These are phyloP conservation scores for Diaporthe sp. DNA, from an alignment of 2,329 filamentous ascomycete species.

Conservation along the genomic window DNA sequence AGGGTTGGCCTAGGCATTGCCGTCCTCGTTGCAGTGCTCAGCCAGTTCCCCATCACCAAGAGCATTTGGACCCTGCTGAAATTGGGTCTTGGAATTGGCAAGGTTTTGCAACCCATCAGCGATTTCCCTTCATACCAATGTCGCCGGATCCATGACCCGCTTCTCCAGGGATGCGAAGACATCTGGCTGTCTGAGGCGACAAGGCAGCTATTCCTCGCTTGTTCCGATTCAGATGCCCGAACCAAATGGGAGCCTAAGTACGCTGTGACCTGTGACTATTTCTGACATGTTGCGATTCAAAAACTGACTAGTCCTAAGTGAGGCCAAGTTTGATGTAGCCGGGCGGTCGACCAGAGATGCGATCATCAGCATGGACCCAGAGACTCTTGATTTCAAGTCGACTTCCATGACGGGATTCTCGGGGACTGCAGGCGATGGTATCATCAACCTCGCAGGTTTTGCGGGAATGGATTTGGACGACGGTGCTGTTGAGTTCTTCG, in stretches of 20 bases:
- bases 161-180: slow-evolving; percentile 48
- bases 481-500: slow-evolving; percentile 42
- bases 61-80: slow-evolving; percentile 36
- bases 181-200: slow-evolving; percentile 49
- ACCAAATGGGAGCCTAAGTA: slow-evolving; percentile 47
- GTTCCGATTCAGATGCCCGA: slow-evolving; percentile 43
- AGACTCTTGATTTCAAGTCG: slow-evolving; percentile 44
- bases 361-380: slow-evolving; percentile 49
- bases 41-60: background rate
- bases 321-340: slow-evolving; percentile 43
- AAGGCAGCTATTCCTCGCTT: slow-evolving; percentile 49
- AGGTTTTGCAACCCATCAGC: slow-evolving; percentile 44
- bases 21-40: slow-evolving; percentile 8
- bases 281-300: background rate
- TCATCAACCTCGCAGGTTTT: slow-evolving; percentile 49
- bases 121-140: slow-evolving; percentile 48
- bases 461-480: slow-evolving; percentile 44
- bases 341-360: slow-evolving; percentile 48
- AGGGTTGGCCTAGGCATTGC: slow-evolving; percentile 2
- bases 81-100: slow-evolving; percentile 43
- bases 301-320: slow-evolving; percentile 12
- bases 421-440: slow-evolving; percentile 48
- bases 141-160: slow-evolving; percentile 45
- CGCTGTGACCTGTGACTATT: background rate
- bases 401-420: slow-evolving; percentile 46